Percentiles rank a stretch among this genome's conserved stretches.
Conservation (phyloP, 495 filamentous ascomycete genomes). For the Wilcoxina mikolae region DNA sequence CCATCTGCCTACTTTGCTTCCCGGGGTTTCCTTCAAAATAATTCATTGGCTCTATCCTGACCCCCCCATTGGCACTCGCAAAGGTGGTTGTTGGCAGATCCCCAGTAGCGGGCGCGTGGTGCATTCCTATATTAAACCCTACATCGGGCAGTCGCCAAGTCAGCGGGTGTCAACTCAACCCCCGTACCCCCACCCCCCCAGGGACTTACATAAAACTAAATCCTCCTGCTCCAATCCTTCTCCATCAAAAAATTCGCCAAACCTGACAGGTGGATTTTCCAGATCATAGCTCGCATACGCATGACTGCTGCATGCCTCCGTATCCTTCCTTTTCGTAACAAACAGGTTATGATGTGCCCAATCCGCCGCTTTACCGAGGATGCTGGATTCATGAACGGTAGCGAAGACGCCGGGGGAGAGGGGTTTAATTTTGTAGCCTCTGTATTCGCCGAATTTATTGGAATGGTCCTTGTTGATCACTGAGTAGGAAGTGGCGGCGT, state of each 20-base stretch:
- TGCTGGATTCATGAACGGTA: conserved; percentile 36
- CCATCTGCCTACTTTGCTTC: too few species aligned
- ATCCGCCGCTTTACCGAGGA: conserved; percentile 34
- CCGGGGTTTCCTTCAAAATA: too few species aligned
- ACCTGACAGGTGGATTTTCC: conserved; percentile 40
- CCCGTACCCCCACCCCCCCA: too few species aligned
- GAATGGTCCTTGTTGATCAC: conserved; percentile 39
- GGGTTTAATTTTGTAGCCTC: conserved; percentile 39
- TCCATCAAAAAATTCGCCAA: conserved; percentile 41
- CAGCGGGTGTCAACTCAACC: too few species aligned
- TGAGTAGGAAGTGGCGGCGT: conserved; percentile 37
- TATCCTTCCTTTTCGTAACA: conserved; percentile 39
- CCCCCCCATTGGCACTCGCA: too few species aligned
- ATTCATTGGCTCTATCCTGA: too few species aligned
- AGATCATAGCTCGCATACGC: conserved; percentile 37
- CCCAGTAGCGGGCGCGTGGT: conserved; percentile 43
- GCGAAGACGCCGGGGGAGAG: conserved; percentile 28
- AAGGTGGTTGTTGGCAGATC: conserved; percentile 42
- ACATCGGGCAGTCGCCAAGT: too few species aligned
- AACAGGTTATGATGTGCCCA: conserved; percentile 40
- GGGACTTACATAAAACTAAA: conserved; percentile 26
- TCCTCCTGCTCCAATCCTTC: conserved; percentile 42
- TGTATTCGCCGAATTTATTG: conserved; percentile 41
- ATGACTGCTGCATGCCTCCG: conserved; percentile 36
- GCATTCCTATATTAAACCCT: conserved; percentile 42